Conservation (phyloP, 2,329 filamentous ascomycete species). For the Madurella mycetomatis region DNA sequence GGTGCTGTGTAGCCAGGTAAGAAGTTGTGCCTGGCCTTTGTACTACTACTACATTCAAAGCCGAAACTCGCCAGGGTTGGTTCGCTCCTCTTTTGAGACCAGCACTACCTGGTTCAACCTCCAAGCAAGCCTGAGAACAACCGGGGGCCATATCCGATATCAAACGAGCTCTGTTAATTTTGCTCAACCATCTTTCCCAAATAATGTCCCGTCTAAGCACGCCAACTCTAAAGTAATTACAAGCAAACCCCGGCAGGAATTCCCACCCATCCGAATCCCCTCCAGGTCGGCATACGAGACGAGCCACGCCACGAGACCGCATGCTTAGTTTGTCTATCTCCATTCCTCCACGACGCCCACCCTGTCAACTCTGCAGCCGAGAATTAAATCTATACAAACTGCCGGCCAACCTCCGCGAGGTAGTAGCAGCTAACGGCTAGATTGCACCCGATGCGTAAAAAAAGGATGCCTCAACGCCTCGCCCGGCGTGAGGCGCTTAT, state of each 20-base stretch:
- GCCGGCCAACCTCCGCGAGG: not conserved
- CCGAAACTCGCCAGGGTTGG: too few species aligned
- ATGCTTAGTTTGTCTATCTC: not conserved
- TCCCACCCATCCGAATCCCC: not conserved
- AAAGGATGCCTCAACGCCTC: conserved; percentile 90
- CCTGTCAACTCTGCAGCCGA: not conserved
- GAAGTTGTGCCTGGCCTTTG: too few species aligned
- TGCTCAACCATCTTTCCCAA: too few species aligned
- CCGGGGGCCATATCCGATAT: too few species aligned
- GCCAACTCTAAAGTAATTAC: too few species aligned
- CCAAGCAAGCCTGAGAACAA: too few species aligned
- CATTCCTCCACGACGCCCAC: not conserved
- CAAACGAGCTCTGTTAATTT: too few species aligned
- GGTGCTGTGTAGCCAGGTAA: too few species aligned
- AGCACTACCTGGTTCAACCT: too few species aligned
- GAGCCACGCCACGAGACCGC: not conserved
- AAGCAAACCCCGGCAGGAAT: not conserved
- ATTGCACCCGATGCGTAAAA: conserved; percentile 50
- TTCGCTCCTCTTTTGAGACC: too few species aligned
- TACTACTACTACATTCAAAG: too few species aligned
- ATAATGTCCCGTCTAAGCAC: too few species aligned
- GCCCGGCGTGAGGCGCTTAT: conserved; percentile 80
- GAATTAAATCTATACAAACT: not conserved
- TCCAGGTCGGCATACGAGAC: not conserved
- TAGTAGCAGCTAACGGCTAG: not conserved